phyloP scores from a whole-genome alignment of 176 grass and related monocot genomes.

The Canna indica region DNA sequence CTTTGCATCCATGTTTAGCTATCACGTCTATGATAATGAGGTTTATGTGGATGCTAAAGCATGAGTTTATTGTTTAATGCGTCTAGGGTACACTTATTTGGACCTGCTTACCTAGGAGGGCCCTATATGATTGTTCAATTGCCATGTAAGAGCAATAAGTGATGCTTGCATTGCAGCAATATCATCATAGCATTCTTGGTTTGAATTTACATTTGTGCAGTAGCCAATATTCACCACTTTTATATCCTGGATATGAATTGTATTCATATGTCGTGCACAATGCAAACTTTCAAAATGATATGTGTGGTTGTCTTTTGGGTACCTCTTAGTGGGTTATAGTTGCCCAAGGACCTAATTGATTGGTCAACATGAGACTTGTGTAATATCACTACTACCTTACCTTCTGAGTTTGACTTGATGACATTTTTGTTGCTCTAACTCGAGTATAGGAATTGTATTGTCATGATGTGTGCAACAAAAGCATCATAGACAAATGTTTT shows the following conservation, averaged over 20 bases:
- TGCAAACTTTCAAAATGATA: background rate
- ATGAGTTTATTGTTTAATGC: too few relatives aligned
- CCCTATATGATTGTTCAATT: too few relatives aligned
- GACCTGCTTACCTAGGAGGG: too few relatives aligned
- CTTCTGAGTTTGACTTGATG: background rate
- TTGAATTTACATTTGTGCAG: background rate
- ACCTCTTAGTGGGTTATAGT: too few relatives aligned
- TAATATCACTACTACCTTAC: background rate
- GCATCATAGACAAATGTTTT: background rate
- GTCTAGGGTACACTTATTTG: too few relatives aligned
- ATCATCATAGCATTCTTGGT: background rate
- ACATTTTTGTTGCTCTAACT: background rate
- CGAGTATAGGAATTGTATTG: background rate
- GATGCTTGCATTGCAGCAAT: background rate
- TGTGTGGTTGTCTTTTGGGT: too few relatives aligned
- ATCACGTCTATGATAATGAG: background rate
- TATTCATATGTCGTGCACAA: background rate
- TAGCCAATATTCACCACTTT: background rate
- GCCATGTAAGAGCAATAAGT: too few relatives aligned
- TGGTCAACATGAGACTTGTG: background rate
- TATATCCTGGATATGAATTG: background rate
- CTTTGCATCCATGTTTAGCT: background rate
- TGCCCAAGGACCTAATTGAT: background rate
- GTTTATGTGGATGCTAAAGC: too few relatives aligned
- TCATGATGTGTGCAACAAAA: background rate